A percentile compares a stretch with the other conserved stretches of the same genome.
Conservation (phyloP, 1,284 basidiomycete species). For the Apiotrichum montevideense region DNA sequence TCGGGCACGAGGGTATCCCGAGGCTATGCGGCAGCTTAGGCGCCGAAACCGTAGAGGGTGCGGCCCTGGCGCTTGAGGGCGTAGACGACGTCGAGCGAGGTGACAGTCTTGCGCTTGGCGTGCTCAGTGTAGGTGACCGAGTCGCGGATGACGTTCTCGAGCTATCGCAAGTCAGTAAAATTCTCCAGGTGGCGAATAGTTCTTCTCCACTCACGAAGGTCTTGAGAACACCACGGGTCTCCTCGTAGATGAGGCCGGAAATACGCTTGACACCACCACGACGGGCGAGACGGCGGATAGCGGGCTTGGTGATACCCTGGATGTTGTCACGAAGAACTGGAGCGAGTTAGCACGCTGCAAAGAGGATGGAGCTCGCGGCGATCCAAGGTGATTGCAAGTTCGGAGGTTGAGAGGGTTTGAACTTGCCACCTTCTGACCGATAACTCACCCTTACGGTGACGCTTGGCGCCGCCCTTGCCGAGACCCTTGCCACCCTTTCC, state of each 20-base stretch:
- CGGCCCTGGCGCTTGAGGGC: conserved; percentile 86
- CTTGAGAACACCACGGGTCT: conserved; percentile 80
- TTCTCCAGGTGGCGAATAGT: too few species aligned
- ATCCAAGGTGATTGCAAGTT: neutral
- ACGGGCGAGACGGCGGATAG: conserved; percentile 87
- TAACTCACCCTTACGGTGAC: conserved; percentile 60
- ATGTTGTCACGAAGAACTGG: conserved; percentile 70
- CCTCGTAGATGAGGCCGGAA: conserved; percentile 86
- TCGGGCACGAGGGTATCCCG: too few species aligned
- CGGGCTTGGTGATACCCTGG: conserved; percentile 79
- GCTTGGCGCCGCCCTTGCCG: conserved; percentile 81
- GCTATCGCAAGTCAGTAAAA: conserved; percentile 7
- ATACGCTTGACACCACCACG: conserved; percentile 95
- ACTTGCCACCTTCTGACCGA: too few species aligned
- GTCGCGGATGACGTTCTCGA: conserved; percentile 69
- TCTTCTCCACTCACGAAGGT: conserved; percentile 51
- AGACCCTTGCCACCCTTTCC: conserved; percentile 74
- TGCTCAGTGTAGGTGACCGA: conserved; percentile 87
- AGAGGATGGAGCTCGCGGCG: neutral
- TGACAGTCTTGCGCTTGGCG: conserved; percentile 86
- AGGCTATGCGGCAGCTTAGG: conserved; percentile 43
- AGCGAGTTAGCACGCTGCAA: neutral
- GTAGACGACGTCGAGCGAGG: conserved; percentile 73
- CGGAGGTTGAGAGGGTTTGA: too few species aligned
- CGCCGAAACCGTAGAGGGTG: conserved; percentile 79